These are phyloP conservation scores for Alisma plantagoaquatica DNA, from an alignment of 106 monocot genomes.

Conservation along the genomic window DNA sequence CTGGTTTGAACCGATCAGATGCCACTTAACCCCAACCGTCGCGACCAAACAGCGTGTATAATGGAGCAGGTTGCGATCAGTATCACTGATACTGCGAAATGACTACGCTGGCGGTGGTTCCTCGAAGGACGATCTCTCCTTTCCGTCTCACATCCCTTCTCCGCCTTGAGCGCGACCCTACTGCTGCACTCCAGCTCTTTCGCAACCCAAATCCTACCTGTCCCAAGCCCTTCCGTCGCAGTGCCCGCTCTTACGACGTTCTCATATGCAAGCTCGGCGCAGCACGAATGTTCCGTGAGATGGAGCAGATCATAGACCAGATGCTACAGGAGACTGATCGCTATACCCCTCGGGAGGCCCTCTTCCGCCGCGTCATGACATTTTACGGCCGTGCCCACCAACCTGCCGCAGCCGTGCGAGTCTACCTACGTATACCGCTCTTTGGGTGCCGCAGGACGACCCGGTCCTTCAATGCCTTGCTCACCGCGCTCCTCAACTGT, in stretches of 20 bases:
- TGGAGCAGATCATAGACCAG: conserved; percentile 56
- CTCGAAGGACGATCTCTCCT: conserved; percentile 46
- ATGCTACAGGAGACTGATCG: conserved; percentile 39
- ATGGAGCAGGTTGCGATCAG: too few relatives aligned
- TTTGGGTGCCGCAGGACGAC: conserved; percentile 37
- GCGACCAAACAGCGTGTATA: too few relatives aligned
- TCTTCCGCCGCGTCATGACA: conserved; percentile 59
- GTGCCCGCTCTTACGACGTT: conserved; percentile 55
- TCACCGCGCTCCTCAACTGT: conserved; percentile 33
- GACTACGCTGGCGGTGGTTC: too few relatives aligned
- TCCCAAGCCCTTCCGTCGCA: conserved; percentile 38
- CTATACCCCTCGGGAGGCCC: conserved; percentile 38
- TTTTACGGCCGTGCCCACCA: conserved; percentile 55
- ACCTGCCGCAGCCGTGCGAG: conserved; percentile 22
- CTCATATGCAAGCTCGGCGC: conserved; percentile 59
- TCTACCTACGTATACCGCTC: conserved; percentile 36
- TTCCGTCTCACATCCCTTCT: conserved; percentile 62
- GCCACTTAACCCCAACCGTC: too few relatives aligned
- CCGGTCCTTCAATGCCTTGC: conserved; percentile 51
- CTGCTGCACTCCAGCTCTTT: conserved; percentile 47
- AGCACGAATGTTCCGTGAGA: conserved; percentile 42
- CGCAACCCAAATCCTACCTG: conserved; percentile 19
- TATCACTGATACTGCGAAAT: too few relatives aligned
- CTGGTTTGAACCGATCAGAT: too few relatives aligned
- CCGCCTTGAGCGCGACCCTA: conserved; percentile 46